phyloP scores from a whole-genome alignment of 345 rosid genomes.

The Eucalyptus rudis region DNA sequence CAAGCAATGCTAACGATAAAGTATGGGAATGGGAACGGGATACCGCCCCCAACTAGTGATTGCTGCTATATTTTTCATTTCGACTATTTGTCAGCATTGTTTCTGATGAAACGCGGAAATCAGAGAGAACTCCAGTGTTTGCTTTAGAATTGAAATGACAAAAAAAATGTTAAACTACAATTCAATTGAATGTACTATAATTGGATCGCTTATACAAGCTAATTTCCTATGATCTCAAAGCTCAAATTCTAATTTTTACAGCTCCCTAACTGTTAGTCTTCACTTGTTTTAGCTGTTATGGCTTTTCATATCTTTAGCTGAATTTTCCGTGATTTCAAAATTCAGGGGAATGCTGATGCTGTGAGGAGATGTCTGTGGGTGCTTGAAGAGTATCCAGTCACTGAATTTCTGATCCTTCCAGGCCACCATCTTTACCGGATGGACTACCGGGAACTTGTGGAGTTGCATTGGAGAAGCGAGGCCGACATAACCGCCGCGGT shows the following conservation, averaged over 20 bases:
- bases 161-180: neutral
- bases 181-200: neutral
- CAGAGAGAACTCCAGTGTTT: neutral
- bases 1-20: neutral
- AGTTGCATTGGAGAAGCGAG: constrained; percentile 35
- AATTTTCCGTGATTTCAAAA: neutral
- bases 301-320: neutral
- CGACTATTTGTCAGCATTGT: neutral
- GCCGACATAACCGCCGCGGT: constrained; percentile 56
- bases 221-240: neutral
- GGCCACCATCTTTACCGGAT: constrained; percentile 79
- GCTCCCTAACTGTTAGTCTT: neutral
- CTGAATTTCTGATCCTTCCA: constrained; percentile 64
- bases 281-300: neutral
- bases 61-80: neutral
- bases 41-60: neutral
- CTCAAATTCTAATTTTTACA: neutral
- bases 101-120: neutral
- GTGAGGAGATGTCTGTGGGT: constrained; percentile 81
- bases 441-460: constrained; percentile 63
- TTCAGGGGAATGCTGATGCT: constrained; percentile 83
- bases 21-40: rapidly evolving
- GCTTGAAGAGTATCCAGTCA: constrained; percentile 62
- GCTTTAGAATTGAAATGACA: neutral
- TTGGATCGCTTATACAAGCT: neutral